Evolutionary conservation across 305 asterid species (phyloP).

Genomic region (Fraxinus greggii): DNA sequence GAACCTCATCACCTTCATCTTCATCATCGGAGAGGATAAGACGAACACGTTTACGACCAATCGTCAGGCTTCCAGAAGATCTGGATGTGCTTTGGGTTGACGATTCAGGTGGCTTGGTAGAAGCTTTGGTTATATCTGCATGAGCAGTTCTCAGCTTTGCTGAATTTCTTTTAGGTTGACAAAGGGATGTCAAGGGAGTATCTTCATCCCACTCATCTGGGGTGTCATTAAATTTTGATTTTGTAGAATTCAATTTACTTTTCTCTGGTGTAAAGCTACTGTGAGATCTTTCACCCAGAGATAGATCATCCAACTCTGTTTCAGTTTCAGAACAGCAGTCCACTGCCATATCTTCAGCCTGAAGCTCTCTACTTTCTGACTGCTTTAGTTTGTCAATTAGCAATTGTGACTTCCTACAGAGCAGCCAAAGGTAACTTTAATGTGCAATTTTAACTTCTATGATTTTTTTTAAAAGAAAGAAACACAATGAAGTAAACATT

Average conservation of each 20-base stretch:
- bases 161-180: constrained; percentile 37
- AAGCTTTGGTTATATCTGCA: constrained; percentile 32
- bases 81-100: constrained; percentile 45
- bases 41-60: constrained; percentile 70
- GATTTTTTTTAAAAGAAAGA: constrained; percentile 4
- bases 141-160: constrained; percentile 37
- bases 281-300: constrained; percentile 51
- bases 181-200: constrained; percentile 52
- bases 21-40: constrained; percentile 85
- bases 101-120: constrained; percentile 43
- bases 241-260: constrained; percentile 31
- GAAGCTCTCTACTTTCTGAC: constrained; percentile 38
- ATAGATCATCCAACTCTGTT: constrained; percentile 55
- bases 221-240: constrained; percentile 36
- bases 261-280: constrained; percentile 45
- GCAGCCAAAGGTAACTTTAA: constrained; percentile 26
- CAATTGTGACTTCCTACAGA: constrained; percentile 61
- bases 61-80: constrained; percentile 53
- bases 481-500: constrained; percentile 3
- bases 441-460: background rate
- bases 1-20: constrained; percentile 47
- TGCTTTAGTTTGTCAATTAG: constrained; percentile 65
- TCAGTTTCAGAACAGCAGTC: constrained; percentile 81
- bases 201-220: constrained; percentile 49
- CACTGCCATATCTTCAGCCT: constrained; percentile 38